Evolutionary conservation across 73 alveolate genomes (phyloP), one percentile per base, ranked within the genome.

Genomic region (Paramecium sexaurelia): DNA sequence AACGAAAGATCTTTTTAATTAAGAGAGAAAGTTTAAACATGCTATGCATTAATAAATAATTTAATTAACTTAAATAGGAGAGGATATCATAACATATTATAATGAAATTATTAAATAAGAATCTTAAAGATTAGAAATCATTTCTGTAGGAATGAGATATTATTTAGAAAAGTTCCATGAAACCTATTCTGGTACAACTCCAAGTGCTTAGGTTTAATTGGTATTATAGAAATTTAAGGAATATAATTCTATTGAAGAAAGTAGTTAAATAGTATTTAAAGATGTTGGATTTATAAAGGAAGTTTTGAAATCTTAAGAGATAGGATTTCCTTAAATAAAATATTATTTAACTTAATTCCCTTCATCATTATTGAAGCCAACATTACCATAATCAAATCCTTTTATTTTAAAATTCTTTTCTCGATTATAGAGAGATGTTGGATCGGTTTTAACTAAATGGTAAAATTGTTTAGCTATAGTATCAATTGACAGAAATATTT

Each of bases 371-470:
- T 0, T 78, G 20, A 41, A 78, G 19, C 36, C 33, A 8, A 78
- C 90, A 1, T 10, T 78, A 8, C 61, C 90, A 19, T 78, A 41
- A 43, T 8, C 39, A 13, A 78, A 78, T 78, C 90, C 90, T 13
- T 78, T 78, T 78, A 43, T 78, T 6, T 20, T 78, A 15, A 78
- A 78, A 24, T 78, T 24, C 19, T 78, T 78, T 33, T 33, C 40
- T 11, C 13, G 29, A 40, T 24, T 78, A 40, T 78, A 78, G 24
- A 78, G 90, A 78, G 90, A 78, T 78, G 75, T 45, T 13, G 90
- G 90, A 3, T 29, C 90, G 1, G 32, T 78, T 11, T 19, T 78
- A 15, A 41, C 90, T 13, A 69, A 69, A 22, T 69, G 85, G 85
- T 35, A 69, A 35, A 32, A 27, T 39, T 22, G 43, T 41, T 24